Base-by-base conservation (phyloP, 306 rosid genomes). In the Sindora glabra region DNA sequence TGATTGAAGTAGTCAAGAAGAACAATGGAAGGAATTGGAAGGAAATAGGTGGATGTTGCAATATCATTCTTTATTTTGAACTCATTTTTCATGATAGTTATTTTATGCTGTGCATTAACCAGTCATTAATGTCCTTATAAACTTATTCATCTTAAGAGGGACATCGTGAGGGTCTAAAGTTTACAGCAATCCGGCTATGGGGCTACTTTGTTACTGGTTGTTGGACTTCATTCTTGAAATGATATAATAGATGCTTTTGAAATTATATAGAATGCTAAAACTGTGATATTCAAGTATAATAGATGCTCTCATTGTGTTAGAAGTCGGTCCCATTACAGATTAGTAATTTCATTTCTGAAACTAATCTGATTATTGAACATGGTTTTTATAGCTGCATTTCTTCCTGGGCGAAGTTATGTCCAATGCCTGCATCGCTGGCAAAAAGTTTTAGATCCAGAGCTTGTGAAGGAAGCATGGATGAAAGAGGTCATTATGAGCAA, bases 391-490 rank as follows among this genome's bases (percentile, higher is more conserved):
- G 89, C 87, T 53, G 39, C 74, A 0, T 23, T n/a, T 48, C 36
- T 86, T 36, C 79, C 85, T 6, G 77, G 81, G 14, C 41, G 74
- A 50, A 67, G 83, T 17, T 77, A 73, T 30, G 51, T 22, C 30
- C 87, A 86, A 69, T 86, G 89, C 70, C 54, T 71, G 13, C 89
- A 83, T 56, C 89, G 69, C 33, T 86, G 83, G 83, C 73, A 65
- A 57, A 86, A 80, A 62, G 90, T 80, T 80, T 25, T 81, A 13
- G 56, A 83, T 71, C 83, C 83, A 53, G 80, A 75, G 26, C 68
- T 83, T 45, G 67, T 80, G 48, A 86, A 80, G 76, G 86, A 87
- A 33, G 67, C 71, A 6, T 86, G 85, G 90, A 75, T 83, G 68
- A 72, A 75, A 61, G 80, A 83, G 90, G 95, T 83, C 30, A 5